Base-by-base conservation (phyloP, 2,329 filamentous ascomycete species). In the Apiospora arundinis region DNA sequence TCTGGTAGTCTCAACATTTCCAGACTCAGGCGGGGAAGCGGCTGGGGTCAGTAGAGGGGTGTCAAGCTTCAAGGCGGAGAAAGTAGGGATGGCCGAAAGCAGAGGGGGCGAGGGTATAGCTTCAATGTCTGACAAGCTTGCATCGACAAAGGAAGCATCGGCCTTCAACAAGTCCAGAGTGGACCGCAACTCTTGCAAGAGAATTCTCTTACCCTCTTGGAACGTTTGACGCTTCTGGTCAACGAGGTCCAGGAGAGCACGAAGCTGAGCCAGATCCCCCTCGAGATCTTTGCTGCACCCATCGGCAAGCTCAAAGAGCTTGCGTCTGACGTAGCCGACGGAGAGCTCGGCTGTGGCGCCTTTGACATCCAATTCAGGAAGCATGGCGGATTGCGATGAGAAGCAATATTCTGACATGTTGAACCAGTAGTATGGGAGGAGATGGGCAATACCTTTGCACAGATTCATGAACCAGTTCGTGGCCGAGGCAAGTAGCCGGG, bases 121-220 rank as follows among this genome's bases (percentile, higher is more conserved):
- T 44, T 37, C 28, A 37, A 68, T 68, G 23, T 70, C 69, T 28
- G 69, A 52, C 16, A 70, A 11, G 3, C 42, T 68, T 7, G 60
- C 25, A 4, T 52, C n/a, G 28, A 69, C 46, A 12, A 48, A 6
- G n/a, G 42, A 28, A 12, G 44, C 5, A 37, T 48, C 46, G 14
- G 52, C 67, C 11, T 25, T 25, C 45, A 69, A 32, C 6, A 45
- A 69, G 65, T 9, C 25, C 65, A 67, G 44, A 18, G 65, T 45
- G 14, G 65, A 23, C 8, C 44, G 40, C 65, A 67, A 16, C 0
- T 40, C 65, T 45, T 46, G 40, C n/a, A 67, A 23, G 0, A 67
- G n/a, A 40, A 28, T 28, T n/a, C 40, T 32, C 25, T 67, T 67
- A n/a, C 16, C 18, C 18, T 67, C 23, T 18, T 45, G 65, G 65